These are phyloP conservation scores for Ambrosia artemisiifolia DNA, from an alignment of 129 eudicot genomes.

Conservation along the genomic window DNA sequence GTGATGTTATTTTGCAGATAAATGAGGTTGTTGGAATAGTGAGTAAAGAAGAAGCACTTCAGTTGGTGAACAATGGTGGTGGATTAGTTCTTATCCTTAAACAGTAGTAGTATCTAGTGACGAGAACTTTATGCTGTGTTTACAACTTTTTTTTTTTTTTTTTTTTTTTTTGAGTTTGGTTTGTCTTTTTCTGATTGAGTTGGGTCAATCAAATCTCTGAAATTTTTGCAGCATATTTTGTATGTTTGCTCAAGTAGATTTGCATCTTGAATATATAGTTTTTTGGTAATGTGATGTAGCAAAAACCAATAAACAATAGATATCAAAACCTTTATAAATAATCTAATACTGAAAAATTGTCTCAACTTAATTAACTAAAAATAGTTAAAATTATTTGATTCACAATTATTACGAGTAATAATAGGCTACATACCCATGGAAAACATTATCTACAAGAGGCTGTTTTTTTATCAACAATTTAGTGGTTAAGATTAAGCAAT, in stretches of 20 bases:
- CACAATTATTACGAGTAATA: too few species aligned
- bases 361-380: too few species aligned
- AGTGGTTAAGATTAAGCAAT: too few species aligned
- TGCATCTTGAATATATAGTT: slow-evolving; percentile 27
- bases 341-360: too few species aligned
- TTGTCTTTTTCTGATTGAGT: slow-evolving; percentile 24
- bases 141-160: slow-evolving; percentile 3
- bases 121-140: slow-evolving; percentile 19
- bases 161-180: slow-evolving; percentile 6
- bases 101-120: slow-evolving; percentile 10
- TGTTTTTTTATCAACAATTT: too few species aligned
- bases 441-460: too few species aligned
- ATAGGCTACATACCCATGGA: too few species aligned
- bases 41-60: slow-evolving; percentile 31
- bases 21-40: slow-evolving; percentile 34
- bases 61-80: slow-evolving; percentile 24
- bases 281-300: neutral
- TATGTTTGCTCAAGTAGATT: slow-evolving; percentile 36
- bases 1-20: slow-evolving; percentile 38
- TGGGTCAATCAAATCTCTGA: slow-evolving; percentile 37
- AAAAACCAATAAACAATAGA: too few species aligned
- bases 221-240: slow-evolving; percentile 38
- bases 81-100: slow-evolving; percentile 16
- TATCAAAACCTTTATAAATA: too few species aligned
- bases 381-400: too few species aligned